Evolutionary conservation across 768 basidiomycete species (phyloP), one percentile per base, ranked within the genome.

Genomic region (Lactarius hengduanensis): DNA sequence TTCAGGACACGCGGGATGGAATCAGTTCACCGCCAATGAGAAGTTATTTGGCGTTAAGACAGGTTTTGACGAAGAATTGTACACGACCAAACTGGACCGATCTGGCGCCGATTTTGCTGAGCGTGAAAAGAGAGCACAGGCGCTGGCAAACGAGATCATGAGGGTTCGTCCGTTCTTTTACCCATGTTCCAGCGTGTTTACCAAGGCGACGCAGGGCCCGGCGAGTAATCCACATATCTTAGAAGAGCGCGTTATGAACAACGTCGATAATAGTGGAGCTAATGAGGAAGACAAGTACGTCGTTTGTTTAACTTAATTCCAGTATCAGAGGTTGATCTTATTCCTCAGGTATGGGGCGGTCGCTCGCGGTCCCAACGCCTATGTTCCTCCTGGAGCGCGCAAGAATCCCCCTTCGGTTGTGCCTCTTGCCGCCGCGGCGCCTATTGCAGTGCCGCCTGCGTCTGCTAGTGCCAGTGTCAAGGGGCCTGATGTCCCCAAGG

Each of bases 241-340:
- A 53, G 97, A 98, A 77, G 97, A 98, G 78, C 86, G 97, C 73
- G 80, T 82, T 61, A 77, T 81, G 67, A 71, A 85, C 66, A 70
- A 66, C 41, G 55, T 62, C 18, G 70, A 92, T 74, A 89, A 91
- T 69, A 88, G 83, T 65, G 89, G 87, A 47, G 76, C 81, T 64
- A 94, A 96, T 74, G 97, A 99, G 79, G 97, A 99, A 77, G 96
- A 98, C 80, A 96, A 93, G 96, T 98, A 69, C 73, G 85, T 74
- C 38, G 3, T 18, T 15, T 45, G 40, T 28, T 28, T 8, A 74
- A 28, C 57, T 28, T 28, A 54, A 20, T 40, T 67, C 45, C 69
- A 59, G 54, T 67, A 59, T 61, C 26, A 13, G 50, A 4, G 26
- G 22, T 53, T 59, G 66, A 67, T 76, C 66, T 75, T 57, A 66